Conservation (phyloP, 441 rosid species). For the Breynia disticha region DNA sequence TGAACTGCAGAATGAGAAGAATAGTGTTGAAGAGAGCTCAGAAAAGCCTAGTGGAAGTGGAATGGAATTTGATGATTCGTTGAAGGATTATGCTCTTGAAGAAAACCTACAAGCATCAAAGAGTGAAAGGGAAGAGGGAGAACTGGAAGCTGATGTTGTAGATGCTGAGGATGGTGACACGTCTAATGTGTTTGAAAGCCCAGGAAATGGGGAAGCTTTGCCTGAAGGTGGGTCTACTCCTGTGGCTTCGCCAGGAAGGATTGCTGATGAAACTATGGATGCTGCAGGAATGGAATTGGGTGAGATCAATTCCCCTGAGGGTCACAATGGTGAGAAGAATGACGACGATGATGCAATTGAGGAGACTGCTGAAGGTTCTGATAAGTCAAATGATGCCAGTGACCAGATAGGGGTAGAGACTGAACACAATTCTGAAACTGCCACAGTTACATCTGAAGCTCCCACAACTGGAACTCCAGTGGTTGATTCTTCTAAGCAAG, state of each 20-base stretch:
- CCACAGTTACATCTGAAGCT: constrained; percentile 1
- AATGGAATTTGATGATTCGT: constrained; percentile 33
- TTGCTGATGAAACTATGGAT: constrained; percentile 37
- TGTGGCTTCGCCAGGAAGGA: constrained; percentile 55
- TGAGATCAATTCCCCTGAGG: constrained; percentile 42
- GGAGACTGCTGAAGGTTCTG: constrained; percentile 45
- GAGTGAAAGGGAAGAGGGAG: constrained; percentile 90
- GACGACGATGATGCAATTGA: constrained; percentile 58
- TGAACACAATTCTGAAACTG: constrained; percentile 32
- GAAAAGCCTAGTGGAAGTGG: constrained; percentile 45
- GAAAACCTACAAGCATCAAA: constrained; percentile 33
- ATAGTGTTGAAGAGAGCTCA: constrained; percentile 25
- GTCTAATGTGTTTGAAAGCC: constrained; percentile 32
- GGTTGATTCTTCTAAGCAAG: constrained; percentile 22
- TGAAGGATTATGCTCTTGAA: constrained; percentile 40
- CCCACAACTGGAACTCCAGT: constrained; percentile 19
- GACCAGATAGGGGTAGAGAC: constrained; percentile 35
- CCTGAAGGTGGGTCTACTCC: constrained; percentile 38
- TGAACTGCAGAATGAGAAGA: constrained; percentile 33
- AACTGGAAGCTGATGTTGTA: constrained; percentile 43
- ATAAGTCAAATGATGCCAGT: constrained; percentile 39
- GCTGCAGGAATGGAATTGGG: constrained; percentile 29
- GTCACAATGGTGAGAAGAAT: constrained; percentile 48
- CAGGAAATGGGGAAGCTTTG: constrained; percentile 47
- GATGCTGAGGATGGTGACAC: constrained; percentile 54